phyloP scores from a whole-genome alignment of 139 green algal genomes.

The Desmodesmus armatus region DNA sequence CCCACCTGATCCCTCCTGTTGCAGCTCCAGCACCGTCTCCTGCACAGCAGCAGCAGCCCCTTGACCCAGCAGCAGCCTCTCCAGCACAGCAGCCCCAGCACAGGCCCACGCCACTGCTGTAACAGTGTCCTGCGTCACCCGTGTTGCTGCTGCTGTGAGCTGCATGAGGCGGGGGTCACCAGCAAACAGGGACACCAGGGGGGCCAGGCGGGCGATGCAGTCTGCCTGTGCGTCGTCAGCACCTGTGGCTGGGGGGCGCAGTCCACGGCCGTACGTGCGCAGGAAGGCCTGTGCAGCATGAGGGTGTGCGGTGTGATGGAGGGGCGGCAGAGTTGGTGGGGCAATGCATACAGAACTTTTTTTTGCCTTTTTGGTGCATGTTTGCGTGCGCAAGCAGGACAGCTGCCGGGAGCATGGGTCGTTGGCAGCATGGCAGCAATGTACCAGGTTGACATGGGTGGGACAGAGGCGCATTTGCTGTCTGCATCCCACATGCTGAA shows the following conservation, averaged over 20 bases:
- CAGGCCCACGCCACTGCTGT: constrained; percentile 59
- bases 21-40: constrained; percentile 32
- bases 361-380: too few species aligned
- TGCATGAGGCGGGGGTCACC: constrained; percentile 39
- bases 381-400: too few species aligned
- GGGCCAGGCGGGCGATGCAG: constrained; percentile 60
- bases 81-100: constrained; percentile 61
- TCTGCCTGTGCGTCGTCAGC: constrained; percentile 66
- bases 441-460: too few species aligned
- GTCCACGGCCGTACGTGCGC: constrained; percentile 53
- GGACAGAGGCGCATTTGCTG: too few species aligned
- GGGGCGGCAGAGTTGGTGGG: too few species aligned
- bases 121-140: constrained; percentile 68
- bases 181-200: constrained; percentile 56
- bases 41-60: constrained; percentile 38
- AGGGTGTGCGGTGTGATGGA: too few species aligned
- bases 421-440: too few species aligned
- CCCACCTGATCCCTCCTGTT: neutral
- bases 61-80: constrained; percentile 46
- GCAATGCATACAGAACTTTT: too few species aligned
- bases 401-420: neutral
- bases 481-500: too few species aligned
- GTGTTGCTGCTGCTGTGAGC: constrained; percentile 50
- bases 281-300: constrained; percentile 60
- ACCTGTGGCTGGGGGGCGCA: constrained; percentile 57